phyloP scores from a whole-genome alignment of 169 alveolate genomes.

The Babesia gibsoni region DNA sequence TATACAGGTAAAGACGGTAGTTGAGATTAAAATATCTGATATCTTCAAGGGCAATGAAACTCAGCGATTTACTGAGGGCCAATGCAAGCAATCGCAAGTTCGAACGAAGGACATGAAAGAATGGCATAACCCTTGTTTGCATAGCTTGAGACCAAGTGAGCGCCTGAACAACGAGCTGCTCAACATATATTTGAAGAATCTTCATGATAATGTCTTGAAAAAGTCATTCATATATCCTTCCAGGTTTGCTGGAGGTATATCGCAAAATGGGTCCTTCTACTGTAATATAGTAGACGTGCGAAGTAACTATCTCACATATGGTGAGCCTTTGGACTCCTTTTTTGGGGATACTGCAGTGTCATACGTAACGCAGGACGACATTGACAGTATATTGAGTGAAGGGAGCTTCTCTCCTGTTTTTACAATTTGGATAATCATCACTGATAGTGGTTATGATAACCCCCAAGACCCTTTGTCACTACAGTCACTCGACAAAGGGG shows the following conservation, averaged over 20 bases:
- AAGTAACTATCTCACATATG: constrained; percentile 41
- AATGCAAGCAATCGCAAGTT: neutral
- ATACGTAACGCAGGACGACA: constrained; percentile 11
- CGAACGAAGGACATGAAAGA: neutral
- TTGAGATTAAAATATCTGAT: constrained; percentile 1
- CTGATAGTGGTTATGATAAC: constrained; percentile 55
- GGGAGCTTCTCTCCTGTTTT: neutral
- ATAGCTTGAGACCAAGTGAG: no score
- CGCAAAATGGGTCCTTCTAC: neutral
- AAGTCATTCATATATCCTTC: constrained; percentile 19
- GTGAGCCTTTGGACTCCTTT: constrained; percentile 29
- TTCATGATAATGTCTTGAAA: neutral
- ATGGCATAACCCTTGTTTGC: no score
- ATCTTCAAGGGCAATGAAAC: constrained; percentile 2
- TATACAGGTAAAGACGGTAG: neutral
- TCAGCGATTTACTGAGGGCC: neutral
- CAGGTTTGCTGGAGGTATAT: neutral
- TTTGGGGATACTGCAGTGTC: constrained; percentile 6
- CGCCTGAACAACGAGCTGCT: neutral
- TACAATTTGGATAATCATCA: constrained; percentile 54
- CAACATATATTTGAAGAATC: neutral
- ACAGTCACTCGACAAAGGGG: constrained; percentile 44
- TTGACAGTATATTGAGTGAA: neutral
- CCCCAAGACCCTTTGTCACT: constrained; percentile 9
- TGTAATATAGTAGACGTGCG: constrained; percentile 51